Conservation (phyloP, 192 early-diverging fungal genomes). For the Glomus cerebriforme region DNA sequence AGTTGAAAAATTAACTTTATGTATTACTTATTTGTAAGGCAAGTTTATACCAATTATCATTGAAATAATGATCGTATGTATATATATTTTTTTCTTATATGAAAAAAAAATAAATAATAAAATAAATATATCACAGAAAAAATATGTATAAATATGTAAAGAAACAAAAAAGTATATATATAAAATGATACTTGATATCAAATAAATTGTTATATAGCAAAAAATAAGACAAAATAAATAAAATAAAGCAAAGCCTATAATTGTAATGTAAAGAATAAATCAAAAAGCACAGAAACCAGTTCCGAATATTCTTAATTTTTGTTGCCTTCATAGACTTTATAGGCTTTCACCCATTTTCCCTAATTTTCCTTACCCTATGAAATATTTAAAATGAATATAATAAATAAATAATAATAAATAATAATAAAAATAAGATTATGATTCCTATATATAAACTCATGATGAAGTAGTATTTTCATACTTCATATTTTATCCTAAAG, state of each 20-base stretch:
- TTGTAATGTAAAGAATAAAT: not conserved
- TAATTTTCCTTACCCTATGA: too few species aligned
- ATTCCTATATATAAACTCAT: not conserved
- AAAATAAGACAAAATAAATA: not conserved
- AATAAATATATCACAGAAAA: not conserved
- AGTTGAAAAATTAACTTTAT: not conserved
- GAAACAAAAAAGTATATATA: not conserved
- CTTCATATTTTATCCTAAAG: not conserved
- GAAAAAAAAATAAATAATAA: not conserved
- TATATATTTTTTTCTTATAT: not conserved
- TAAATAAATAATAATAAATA: not conserved
- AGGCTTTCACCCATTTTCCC: not conserved
- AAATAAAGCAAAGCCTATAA: too few species aligned
- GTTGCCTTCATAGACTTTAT: not conserved
- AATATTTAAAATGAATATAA: not conserved
- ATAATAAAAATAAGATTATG: not conserved
- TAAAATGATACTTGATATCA: not conserved
- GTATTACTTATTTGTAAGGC: not conserved
- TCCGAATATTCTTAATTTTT: not conserved
- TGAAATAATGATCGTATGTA: not conserved
- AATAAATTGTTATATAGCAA: not conserved
- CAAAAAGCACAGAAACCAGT: slow-evolving; percentile 1
- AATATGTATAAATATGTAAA: not conserved
- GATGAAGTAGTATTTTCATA: not conserved
- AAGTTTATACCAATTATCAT: not conserved